phyloP scores from a whole-genome alignment of 2,329 filamentous ascomycete species.

The Monosporascus ibericus region DNA sequence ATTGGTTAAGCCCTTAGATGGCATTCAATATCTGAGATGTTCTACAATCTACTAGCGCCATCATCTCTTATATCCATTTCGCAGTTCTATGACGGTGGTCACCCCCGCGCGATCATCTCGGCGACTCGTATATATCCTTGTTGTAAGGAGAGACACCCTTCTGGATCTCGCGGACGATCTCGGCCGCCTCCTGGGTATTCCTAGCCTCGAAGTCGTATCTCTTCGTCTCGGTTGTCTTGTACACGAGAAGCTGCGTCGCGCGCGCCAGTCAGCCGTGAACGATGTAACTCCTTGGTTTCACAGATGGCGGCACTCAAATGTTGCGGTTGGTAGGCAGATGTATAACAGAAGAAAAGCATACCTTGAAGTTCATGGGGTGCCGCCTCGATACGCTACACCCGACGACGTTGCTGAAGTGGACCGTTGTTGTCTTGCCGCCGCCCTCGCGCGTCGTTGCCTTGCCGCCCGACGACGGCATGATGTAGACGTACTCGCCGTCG shows the following conservation, averaged over 20 bases:
- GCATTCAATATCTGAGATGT: too few species aligned
- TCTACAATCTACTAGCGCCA: too few species aligned
- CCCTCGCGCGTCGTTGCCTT: constrained; percentile 56
- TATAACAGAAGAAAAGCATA: constrained; percentile 28
- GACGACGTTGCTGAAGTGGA: constrained; percentile 76
- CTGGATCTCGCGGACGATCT: constrained; percentile 73
- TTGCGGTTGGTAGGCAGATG: neutral
- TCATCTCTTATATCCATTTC: too few species aligned
- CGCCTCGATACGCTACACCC: constrained; percentile 76
- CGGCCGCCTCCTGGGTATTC: constrained; percentile 64
- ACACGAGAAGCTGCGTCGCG: constrained; percentile 56
- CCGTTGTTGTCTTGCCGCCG: constrained; percentile 65
- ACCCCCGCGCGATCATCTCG: neutral
- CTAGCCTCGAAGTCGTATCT: constrained; percentile 81
- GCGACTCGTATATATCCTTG: constrained; percentile 16
- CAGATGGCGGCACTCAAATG: neutral
- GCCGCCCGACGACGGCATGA: constrained; percentile 65
- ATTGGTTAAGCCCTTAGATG: too few species aligned
- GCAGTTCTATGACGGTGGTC: too few species aligned
- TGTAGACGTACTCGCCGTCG: constrained; percentile 81
- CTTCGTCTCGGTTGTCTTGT: constrained; percentile 70
- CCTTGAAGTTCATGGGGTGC: constrained; percentile 75
- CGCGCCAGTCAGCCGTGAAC: constrained; percentile 1
- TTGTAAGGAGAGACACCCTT: constrained; percentile 64
- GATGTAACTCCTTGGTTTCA: neutral